These are phyloP conservation scores for Gaertneriomyces sp. DNA, from an alignment of 192 early-diverging fungal genomes.

Conservation along the genomic window DNA sequence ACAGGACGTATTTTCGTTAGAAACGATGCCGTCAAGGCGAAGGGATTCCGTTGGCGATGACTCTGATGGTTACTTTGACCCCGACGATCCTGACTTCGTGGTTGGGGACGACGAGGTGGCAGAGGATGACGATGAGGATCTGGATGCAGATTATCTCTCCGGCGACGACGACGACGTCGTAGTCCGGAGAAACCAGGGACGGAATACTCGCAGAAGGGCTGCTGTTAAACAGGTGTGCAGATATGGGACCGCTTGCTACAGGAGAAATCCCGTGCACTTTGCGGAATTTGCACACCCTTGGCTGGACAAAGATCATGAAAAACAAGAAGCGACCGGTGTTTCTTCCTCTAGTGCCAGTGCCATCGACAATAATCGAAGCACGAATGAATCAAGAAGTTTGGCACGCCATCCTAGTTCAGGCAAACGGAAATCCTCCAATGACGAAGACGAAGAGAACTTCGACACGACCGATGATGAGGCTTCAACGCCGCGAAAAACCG, in stretches of 20 bases:
- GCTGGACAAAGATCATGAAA: constrained; percentile 19
- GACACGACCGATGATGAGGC: too few relatives aligned
- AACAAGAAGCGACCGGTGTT: neutral
- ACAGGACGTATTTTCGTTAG: neutral
- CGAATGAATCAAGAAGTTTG: too few relatives aligned
- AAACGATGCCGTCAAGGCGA: neutral
- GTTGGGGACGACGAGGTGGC: constrained; percentile 9
- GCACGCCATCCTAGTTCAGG: too few relatives aligned
- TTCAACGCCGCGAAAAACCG: too few relatives aligned
- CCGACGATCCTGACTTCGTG: neutral
- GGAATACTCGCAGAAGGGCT: neutral
- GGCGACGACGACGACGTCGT: neutral
- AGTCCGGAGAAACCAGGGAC: neutral
- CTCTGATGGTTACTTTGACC: constrained; percentile 14
- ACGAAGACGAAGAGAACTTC: too few relatives aligned
- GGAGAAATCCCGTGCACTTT: constrained; percentile 35
- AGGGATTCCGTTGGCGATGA: constrained; percentile 15
- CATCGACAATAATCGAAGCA: too few relatives aligned
- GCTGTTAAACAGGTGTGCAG: constrained; percentile 12
- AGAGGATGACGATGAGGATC: constrained; percentile 2
- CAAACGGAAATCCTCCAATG: too few relatives aligned
- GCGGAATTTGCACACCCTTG: constrained; percentile 37
- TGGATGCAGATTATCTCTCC: neutral
- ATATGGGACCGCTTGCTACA: constrained; percentile 33
- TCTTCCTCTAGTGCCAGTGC: too few relatives aligned